phyloP scores from a whole-genome alignment of 1,284 basidiomycete genomes.

The Hemileia vastatrix region DNA sequence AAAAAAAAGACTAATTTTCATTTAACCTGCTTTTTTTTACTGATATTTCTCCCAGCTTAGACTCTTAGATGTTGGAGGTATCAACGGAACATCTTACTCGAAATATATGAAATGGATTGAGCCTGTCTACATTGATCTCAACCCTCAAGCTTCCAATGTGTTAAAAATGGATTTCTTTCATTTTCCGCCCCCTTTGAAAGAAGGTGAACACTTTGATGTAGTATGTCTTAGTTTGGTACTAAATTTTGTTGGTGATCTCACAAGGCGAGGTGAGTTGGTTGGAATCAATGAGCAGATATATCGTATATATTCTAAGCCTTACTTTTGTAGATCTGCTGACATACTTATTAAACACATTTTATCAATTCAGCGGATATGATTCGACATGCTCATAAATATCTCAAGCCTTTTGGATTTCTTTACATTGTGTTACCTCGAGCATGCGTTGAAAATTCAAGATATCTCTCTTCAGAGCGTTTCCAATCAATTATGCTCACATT shows the following conservation, averaged over 20 bases:
- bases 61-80: conserved; percentile 47
- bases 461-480: conserved; percentile 43
- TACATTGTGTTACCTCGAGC: conserved; percentile 46
- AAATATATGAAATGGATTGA: conserved; percentile 41
- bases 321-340: too few species aligned
- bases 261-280: conserved; percentile 37
- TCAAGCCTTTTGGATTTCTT: conserved; percentile 38
- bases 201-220: conserved; percentile 39
- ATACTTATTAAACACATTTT: too few species aligned
- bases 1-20: too few species aligned
- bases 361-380: conserved; percentile 28
- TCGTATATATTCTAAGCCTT: too few species aligned
- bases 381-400: conserved; percentile 30
- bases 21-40: too few species aligned
- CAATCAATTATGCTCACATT: conserved; percentile 37
- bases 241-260: conserved; percentile 46
- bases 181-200: conserved; percentile 27
- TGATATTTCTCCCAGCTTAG: too few species aligned
- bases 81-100: conserved; percentile 43
- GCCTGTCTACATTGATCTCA: conserved; percentile 45
- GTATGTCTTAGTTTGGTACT: conserved; percentile 46
- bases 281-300: too few species aligned
- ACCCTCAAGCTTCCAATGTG: conserved; percentile 44
- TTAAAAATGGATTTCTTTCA: conserved; percentile 45
- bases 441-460: conserved; percentile 44